phyloP scores from a whole-genome alignment of 164 flowering plant genomes.

The Kingdonia uniflora region DNA sequence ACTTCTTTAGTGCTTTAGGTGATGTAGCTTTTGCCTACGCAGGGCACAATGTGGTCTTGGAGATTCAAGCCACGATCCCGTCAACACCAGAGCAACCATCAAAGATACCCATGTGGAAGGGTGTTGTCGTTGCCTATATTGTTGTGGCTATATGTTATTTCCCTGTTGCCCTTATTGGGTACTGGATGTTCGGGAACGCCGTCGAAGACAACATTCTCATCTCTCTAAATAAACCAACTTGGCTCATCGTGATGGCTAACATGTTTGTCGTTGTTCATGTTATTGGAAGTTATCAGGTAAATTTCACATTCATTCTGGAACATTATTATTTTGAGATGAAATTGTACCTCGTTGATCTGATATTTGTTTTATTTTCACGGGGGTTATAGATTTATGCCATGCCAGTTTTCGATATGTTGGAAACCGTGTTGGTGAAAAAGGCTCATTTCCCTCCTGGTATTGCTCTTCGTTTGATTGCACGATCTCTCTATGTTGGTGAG shows the following conservation, averaged over 20 bases:
- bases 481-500: slow-evolving; percentile 41
- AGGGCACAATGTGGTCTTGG: slow-evolving; percentile 4
- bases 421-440: slow-evolving; percentile 33
- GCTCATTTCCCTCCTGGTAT: slow-evolving; percentile 26
- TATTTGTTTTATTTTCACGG: not conserved
- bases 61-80: slow-evolving; percentile 17
- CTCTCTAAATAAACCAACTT: slow-evolving; percentile 34
- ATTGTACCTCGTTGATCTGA: not conserved
- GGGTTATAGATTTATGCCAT: slow-evolving; percentile 16
- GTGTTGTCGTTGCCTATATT: slow-evolving; percentile 1
- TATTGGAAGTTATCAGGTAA: slow-evolving; percentile 42
- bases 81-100: slow-evolving; percentile 51
- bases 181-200: not conserved
- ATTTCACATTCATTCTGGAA: not conserved
- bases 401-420: slow-evolving; percentile 58
- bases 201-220: slow-evolving; percentile 36
- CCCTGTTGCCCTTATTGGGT: slow-evolving; percentile 1
- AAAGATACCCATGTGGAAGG: slow-evolving; percentile 24
- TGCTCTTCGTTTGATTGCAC: slow-evolving; percentile 32
- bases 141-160: slow-evolving; percentile 2
- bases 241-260: slow-evolving; percentile 48
- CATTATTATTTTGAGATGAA: not conserved
- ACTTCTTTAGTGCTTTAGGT: slow-evolving; percentile 2
- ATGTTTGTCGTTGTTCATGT: slow-evolving; percentile 27
- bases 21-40: slow-evolving; percentile 2